These are phyloP conservation scores for Rhodotorula sp. DNA, from an alignment of 1,284 basidiomycete genomes.

Conservation along the genomic window DNA sequence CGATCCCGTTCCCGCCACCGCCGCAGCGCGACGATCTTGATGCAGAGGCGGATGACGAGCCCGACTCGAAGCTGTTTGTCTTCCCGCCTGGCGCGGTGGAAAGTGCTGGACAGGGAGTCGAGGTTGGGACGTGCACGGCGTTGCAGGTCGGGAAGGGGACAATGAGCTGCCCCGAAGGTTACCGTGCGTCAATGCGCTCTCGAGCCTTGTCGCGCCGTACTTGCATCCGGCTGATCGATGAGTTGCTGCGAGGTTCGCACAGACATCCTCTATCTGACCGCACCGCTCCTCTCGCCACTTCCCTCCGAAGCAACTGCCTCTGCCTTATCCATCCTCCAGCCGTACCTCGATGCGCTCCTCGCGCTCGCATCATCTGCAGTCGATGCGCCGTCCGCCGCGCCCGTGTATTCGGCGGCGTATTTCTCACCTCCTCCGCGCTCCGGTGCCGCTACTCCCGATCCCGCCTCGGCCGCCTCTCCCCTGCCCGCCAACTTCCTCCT, in stretches of 20 bases:
- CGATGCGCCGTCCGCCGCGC: conserved; percentile 20
- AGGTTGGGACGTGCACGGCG: conserved; percentile 63
- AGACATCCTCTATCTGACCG: conserved; percentile 53
- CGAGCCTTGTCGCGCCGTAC: conserved; percentile 27
- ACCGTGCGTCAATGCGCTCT: conserved; percentile 61
- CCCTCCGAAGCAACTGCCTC: not conserved
- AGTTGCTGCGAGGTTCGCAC: conserved; percentile 1
- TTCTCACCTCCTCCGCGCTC: conserved; percentile 37
- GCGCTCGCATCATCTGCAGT: conserved; percentile 1
- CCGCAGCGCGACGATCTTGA: conserved; percentile 28
- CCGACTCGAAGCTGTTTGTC: conserved; percentile 59
- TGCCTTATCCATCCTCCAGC: conserved; percentile 52
- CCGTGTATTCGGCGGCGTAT: conserved; percentile 61
- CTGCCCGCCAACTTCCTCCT: conserved; percentile 21
- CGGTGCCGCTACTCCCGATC: not conserved
- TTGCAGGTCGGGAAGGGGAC: conserved; percentile 80
- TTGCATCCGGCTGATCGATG: no score
- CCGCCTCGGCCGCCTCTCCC: not conserved
- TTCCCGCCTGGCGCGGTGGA: conserved; percentile 71
- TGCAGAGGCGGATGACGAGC: conserved; percentile 42
- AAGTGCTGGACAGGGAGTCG: conserved; percentile 43
- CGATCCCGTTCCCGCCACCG: conserved; percentile 53
- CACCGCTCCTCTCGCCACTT: conserved; percentile 29
- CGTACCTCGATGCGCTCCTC: conserved; percentile 63
- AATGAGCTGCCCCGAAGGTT: conserved; percentile 77